Base-by-base conservation (phyloP, 495 filamentous ascomycete genomes). In the Aspergillus saccharolyticus region DNA sequence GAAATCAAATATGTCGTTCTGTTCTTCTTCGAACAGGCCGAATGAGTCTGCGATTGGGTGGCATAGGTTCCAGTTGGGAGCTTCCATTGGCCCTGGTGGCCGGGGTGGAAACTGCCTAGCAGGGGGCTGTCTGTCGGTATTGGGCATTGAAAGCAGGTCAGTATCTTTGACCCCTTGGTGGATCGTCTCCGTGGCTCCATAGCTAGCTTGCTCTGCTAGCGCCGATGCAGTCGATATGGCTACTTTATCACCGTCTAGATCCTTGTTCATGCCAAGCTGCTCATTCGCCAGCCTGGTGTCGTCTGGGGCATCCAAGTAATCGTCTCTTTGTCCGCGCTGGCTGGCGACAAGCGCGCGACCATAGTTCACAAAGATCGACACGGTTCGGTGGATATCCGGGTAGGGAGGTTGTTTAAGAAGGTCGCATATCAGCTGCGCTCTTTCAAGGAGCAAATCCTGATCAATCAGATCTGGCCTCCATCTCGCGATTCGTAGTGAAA, bases 1-100 rank as follows among this genome's bases (percentile, higher is more conserved):
- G 53, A 76, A 76, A 53, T 76, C 74, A 59, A 76, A 76, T 22
- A 76, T 67, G 49, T 76, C 74, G 47, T 72, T 75, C 55, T 76
- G 74, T 2, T 68, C 74, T 51, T 76, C 74, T 42, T 76, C 74
- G 42, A 76, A 76, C n/a, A 76, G 63, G 14, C 73, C 74, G 54
- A 76, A 76, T 4, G 74, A 76, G 42, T 76, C 72, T 15, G 74
- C 72, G 56, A 76, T 75, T 0, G 74, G 68, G 50, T 72, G 72
- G 0, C 72, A 75, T 53, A 76, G 61, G 12, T 70, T 72, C 74
- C 74, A 76, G 47, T 70, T 76, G 2, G 74, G 74, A 14, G 67
- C 71, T 30, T 76, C 71, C 64, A 76, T 70, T 20, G 68, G 64
- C n/a, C 68, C 67, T 28, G 70, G 63, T 8, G 74, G 44, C 48